phyloP scores from a whole-genome alignment of 1,284 basidiomycete species.

The Fomitopsis betulina region DNA sequence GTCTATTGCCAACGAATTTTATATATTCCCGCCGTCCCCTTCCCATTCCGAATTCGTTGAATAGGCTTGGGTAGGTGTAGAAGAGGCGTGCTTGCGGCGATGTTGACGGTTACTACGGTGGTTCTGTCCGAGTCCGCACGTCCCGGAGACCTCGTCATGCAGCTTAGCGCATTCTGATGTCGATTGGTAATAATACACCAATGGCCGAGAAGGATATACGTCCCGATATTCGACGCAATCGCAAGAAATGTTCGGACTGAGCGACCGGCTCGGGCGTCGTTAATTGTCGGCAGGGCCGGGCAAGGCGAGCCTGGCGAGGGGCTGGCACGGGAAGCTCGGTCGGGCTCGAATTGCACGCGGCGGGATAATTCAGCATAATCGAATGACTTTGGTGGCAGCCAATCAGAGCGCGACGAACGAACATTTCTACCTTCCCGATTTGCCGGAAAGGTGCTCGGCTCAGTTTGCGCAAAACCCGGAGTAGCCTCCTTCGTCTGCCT shows the following conservation, averaged over 20 bases:
- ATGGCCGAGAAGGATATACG: too few relatives aligned
- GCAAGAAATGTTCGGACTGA: too few relatives aligned
- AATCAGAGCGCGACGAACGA: conserved; percentile 15
- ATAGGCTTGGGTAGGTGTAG: background rate
- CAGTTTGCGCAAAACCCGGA: background rate
- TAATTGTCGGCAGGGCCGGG: background rate
- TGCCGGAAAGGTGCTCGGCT: background rate
- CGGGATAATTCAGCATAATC: conserved; percentile 12
- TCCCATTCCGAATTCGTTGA: background rate
- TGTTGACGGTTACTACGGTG: background rate
- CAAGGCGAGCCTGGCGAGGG: background rate
- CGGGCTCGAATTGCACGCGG: background rate
- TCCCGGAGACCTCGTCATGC: background rate
- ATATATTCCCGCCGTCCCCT: background rate
- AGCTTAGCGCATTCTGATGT: background rate
- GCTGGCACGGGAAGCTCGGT: background rate
- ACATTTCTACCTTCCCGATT: background rate
- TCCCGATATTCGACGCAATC: too few relatives aligned
- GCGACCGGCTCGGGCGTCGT: too few relatives aligned
- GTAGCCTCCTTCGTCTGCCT: background rate
- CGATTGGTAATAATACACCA: background rate
- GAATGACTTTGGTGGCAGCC: conserved; percentile 22
- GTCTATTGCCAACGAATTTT: background rate
- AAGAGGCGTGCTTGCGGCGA: background rate
- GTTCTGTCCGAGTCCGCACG: background rate